Base-by-base conservation (phyloP, 1,284 basidiomycete species). In the Cerrena zonata region DNA sequence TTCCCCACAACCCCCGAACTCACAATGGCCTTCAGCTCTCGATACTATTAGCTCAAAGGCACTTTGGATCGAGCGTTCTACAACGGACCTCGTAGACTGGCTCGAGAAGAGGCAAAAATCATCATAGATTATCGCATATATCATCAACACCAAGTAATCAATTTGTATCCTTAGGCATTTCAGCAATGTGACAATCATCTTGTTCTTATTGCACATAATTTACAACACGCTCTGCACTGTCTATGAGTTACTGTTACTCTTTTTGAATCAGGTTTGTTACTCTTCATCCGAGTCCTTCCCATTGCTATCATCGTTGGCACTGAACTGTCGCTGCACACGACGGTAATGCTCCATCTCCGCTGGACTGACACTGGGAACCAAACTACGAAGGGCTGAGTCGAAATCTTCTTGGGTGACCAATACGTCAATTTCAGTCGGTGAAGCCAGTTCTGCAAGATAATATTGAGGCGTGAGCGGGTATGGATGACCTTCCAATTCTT, bases 271-370 rank as follows among this genome's bases (percentile, higher is more conserved):
- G n/a, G n/a, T n/a, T n/a, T n/a, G n/a, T n/a, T n/a, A n/a, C n/a
- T n/a, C n/a, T n/a, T n/a, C n/a, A n/a, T n/a, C n/a, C n/a, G n/a
- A n/a, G n/a, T n/a, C n/a, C n/a, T n/a, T n/a, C n/a, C n/a, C n/a
- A n/a, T n/a, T n/a, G n/a, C n/a, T n/a, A n/a, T 41, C 40, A 15
- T 19, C 58, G 42, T 62, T 56, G 24, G 53, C 57, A 0, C 80
- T 81, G 61, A 95, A 94, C 51, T 79, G 77, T 56, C 73, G 69
- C 66, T 92, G 90, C 7, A 94, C 83, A 49, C 70, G 66, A 24
- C 77, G 75, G 67, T 99, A 99, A 64, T 95, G 90, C 5, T 80
- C 79, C 85, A 99, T 87, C 66, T 99, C 96, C 25, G 81, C 81
- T 54, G 86, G 77, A 60, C 86, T 93, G 7, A 99, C 92, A 63